These are phyloP conservation scores for Xylariaceae sp. DNA, from an alignment of 2,329 filamentous ascomycete species.

Conservation along the genomic window DNA sequence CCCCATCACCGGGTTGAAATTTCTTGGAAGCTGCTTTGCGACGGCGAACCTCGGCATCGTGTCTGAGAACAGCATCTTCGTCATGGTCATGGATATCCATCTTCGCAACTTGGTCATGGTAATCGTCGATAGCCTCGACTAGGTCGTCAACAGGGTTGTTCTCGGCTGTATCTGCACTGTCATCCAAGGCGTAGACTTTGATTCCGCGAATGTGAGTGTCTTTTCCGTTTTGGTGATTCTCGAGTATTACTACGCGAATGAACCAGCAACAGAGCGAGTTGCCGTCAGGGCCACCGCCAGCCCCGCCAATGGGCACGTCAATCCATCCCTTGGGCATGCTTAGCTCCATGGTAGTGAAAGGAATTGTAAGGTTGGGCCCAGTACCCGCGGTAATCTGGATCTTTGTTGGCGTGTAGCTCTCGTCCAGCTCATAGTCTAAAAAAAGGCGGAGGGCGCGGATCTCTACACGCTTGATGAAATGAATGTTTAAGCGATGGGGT, in stretches of 20 bases:
- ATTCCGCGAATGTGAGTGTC: constrained; percentile 95
- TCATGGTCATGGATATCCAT: constrained; percentile 28
- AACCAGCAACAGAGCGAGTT: constrained; percentile 83
- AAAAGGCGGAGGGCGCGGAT: constrained; percentile 77
- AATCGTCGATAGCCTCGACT: constrained; percentile 26
- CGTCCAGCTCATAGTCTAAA: constrained; percentile 87
- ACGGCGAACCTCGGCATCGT: constrained; percentile 27
- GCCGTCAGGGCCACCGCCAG: constrained; percentile 57
- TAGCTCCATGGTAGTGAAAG: constrained; percentile 78
- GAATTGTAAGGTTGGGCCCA: constrained; percentile 84
- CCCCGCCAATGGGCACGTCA: constrained; percentile 62
- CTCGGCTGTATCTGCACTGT: constrained; percentile 35
- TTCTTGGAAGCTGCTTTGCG: constrained; percentile 24
- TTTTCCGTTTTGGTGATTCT: constrained; percentile 99
- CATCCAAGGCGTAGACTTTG: constrained; percentile 70
- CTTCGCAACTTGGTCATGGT: constrained; percentile 21
- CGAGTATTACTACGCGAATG: constrained; percentile 82
- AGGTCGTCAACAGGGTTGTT: constrained; percentile 33
- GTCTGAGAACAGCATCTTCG: constrained; percentile 25
- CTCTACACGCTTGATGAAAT: constrained; percentile 78
- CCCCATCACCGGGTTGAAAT: constrained; percentile 29
- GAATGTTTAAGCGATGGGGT: constrained; percentile 76
- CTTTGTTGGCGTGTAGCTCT: constrained; percentile 93
- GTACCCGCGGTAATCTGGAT: constrained; percentile 87
- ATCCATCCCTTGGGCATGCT: constrained; percentile 85